Percentiles rank a stretch among this genome's conserved stretches.
Conservation (phyloP, 352 stramenopile genomes). For the Pythium folliculosum region DNA sequence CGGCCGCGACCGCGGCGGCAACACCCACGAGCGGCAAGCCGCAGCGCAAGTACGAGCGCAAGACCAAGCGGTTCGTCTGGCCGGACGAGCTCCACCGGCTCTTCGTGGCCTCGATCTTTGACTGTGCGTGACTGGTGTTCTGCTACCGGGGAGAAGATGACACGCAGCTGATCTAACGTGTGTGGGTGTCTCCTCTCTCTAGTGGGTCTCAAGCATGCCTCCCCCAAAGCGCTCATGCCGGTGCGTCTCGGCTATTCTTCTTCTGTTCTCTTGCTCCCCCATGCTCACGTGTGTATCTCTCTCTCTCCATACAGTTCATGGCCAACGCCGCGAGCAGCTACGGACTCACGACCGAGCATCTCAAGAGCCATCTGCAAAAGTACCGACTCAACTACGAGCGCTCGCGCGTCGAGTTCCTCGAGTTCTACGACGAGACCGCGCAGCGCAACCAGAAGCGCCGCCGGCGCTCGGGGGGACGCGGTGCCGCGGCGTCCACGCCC, state of each 20-base stretch:
- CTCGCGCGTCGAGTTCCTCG: conserved; percentile 82
- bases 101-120: conserved; percentile 89
- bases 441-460: conserved; percentile 9
- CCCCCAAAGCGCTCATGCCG: conserved; percentile 73
- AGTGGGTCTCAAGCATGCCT: conserved; percentile 87
- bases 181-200: background rate
- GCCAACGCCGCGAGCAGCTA: conserved; percentile 46
- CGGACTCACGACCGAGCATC: conserved; percentile 82
- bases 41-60: conserved; percentile 87
- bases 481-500: background rate
- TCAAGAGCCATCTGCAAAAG: conserved; percentile 90
- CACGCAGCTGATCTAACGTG: background rate
- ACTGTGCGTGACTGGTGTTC: conserved; percentile 39
- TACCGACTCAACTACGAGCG: conserved; percentile 89
- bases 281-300: background rate
- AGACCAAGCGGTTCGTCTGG: conserved; percentile 89
- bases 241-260: conserved; percentile 34
- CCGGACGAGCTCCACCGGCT: conserved; percentile 86
- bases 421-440: conserved; percentile 82
- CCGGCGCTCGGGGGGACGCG: conserved; percentile 36
- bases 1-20: background rate
- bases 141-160: background rate
- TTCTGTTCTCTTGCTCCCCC: background rate
- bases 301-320: conserved; percentile 51
- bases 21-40: conserved; percentile 23